These are phyloP conservation scores for Solanum ossicruentum DNA, from an alignment of 257 asterid genomes.

Conservation along the genomic window DNA sequence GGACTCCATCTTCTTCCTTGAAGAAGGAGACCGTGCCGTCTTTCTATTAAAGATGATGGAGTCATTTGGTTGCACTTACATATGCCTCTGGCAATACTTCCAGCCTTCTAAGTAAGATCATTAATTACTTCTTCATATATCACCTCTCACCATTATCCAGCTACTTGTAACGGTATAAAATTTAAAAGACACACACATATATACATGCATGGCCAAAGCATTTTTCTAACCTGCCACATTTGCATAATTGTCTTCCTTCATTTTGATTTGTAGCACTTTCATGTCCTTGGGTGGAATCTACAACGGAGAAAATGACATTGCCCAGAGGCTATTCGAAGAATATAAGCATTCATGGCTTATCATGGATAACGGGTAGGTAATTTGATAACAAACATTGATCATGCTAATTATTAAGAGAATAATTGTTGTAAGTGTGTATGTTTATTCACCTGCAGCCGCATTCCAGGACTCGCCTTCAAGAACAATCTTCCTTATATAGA, in stretches of 20 bases:
- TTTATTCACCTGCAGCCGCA: conserved; percentile 20
- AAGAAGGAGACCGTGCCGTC: conserved; percentile 35
- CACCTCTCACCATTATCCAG: not conserved
- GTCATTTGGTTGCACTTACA: conserved; percentile 33
- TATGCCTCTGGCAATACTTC: conserved; percentile 59
- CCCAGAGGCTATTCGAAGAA: conserved; percentile 29
- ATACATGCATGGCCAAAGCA: not conserved
- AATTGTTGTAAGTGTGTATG: not conserved
- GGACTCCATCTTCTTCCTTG: conserved; percentile 32
- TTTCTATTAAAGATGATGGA: conserved; percentile 41
- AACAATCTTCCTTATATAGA: conserved; percentile 44
- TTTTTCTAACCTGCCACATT: not conserved
- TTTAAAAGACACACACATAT: not conserved
- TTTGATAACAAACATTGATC: not conserved
- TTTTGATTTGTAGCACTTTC: conserved; percentile 27
- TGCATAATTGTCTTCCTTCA: not conserved
- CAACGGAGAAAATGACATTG: conserved; percentile 19
- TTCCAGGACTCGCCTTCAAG: conserved; percentile 65
- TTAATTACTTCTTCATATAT: not conserved
- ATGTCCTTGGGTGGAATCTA: conserved; percentile 33
- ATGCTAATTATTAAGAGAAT: not conserved
- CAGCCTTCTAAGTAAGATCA: conserved; percentile 42
- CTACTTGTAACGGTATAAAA: not conserved
- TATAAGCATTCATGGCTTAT: conserved; percentile 22
- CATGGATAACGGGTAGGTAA: not conserved